Evolutionary conservation across 768 basidiomycete species (phyloP), one percentile per base, ranked within the genome.

Genomic region (Boletus huronensis): DNA sequence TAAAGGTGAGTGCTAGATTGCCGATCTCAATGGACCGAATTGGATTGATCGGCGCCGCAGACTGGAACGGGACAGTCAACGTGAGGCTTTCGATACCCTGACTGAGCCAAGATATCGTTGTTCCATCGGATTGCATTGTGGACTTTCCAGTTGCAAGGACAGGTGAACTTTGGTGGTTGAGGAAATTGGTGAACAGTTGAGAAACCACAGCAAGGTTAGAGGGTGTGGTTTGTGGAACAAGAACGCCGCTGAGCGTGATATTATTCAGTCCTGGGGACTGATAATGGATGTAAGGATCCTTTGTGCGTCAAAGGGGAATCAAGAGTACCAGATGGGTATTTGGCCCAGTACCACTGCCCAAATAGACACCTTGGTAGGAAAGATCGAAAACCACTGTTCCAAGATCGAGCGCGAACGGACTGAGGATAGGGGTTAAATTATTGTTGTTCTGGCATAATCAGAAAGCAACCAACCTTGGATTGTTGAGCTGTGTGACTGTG

Each of bases 351-450:
- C 86, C 86, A 26, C 69, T 68, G 28, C 87, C 87, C 41, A 88
- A 71, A 48, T 74, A 72, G 19, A 84, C 76, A 42, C 74, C 77
- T 40, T 82, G 65, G 68, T 87, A 90, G 21, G 73, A 72, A 26
- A 90, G 74, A 53, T 76, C 76, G 61, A 89, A 88, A 4, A 81
- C 70, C 6, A 85, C 81, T 0, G 84, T 85, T 31, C 87, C 88
- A 38, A 90, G 76, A 61, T 81, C 74, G 53, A 90, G 75, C n/a
- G 79, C 71, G 66, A 90, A 89, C 0, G 87, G 85, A 60, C 84
- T 87, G 40, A 13, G 25, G 16, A 39, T 34, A 28, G 0, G 1
- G 0, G 44, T 66, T 21, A 60, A 53, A n/a, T n/a, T n/a, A n/a
- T 23, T 14, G 21, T 40, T 42, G 32, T 51, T 26, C 17, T 26